Base-by-base conservation (phyloP, 495 filamentous ascomycete genomes). In the Astrothelium subdiscretum region DNA sequence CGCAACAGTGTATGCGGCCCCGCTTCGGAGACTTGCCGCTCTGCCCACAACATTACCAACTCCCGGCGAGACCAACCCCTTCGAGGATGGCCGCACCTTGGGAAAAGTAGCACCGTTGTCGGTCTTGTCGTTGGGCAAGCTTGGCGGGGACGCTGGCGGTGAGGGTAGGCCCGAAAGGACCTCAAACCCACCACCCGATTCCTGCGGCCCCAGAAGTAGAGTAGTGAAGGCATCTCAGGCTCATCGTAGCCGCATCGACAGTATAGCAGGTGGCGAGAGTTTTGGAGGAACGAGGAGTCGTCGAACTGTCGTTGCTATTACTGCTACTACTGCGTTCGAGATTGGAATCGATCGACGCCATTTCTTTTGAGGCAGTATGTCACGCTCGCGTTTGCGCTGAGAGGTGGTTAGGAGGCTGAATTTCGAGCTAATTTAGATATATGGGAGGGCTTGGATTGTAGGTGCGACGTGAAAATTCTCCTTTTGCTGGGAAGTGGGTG, bases 1-100 rank as follows among this genome's bases (percentile, higher is more conserved):
- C 90, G 87, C 88, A 81, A 97, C 95, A 79, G 84, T 85, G 77
- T 90, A 84, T 87, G 87, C 83, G 84, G 91, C 91, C 88, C 90
- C 91, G 87, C 85, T 87, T 82, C 82, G 60, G 59, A 42, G 83
- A 72, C 84, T 73, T 73, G 77, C 80, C 74, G 71, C 62, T 70
- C 70, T 54, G 48, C 20, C 48, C 24, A 27, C 22, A 20, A 15
- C n/a, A 20, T 20, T 20, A 22, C 43, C n/a, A 18, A 18, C 5
- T 18, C 20, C 5, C 64, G 61, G 65, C 68, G 35, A 70, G 69
- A 54, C 70, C 70, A 59, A 71, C 58, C 71, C 71, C 43, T 38
- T 38, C 8, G 27, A 43, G 48, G 62, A 70, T 62, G 70, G 67
- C 35, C 67, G 70, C 66, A 67, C 72, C 72, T 67, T 63, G 29